Evolutionary conservation across 1,139 yeast genomes (phyloP).

Genomic region (Blastobotrys capitulatus): DNA sequence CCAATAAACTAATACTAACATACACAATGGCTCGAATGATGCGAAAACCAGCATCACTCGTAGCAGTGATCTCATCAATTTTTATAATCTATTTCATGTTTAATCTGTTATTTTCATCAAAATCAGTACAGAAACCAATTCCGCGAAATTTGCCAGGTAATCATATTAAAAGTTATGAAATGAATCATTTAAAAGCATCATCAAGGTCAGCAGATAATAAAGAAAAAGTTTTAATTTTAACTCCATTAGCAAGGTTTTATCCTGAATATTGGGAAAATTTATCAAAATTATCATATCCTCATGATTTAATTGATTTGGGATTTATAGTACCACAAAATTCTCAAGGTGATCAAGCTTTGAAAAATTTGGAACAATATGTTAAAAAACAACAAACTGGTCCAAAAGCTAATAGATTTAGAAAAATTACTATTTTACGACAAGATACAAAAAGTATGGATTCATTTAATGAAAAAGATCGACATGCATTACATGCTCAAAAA

Average conservation of each 20-base stretch:
- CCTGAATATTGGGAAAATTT: slow-evolving; percentile 85
- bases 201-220: slow-evolving; percentile 63
- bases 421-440: slow-evolving; percentile 83
- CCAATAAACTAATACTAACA: not conserved
- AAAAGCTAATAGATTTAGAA: slow-evolving; percentile 58
- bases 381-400: slow-evolving; percentile 58
- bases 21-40: slow-evolving; percentile 9
- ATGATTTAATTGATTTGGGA: slow-evolving; percentile 78
- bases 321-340: slow-evolving; percentile 79
- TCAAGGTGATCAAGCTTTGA: slow-evolving; percentile 76
- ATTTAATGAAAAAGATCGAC: slow-evolving; percentile 69
- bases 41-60: slow-evolving; percentile 12
- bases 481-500: slow-evolving; percentile 69
- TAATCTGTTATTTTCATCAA: slow-evolving; percentile 5
- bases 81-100: slow-evolving; percentile 7
- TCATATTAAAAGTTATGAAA: slow-evolving; percentile 78
- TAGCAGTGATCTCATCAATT: slow-evolving; percentile 6
- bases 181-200: slow-evolving; percentile 68
- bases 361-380: slow-evolving; percentile 64
- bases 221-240: slow-evolving; percentile 76
- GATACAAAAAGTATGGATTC: slow-evolving; percentile 67
- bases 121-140: slow-evolving; percentile 27
- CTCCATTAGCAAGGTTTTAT: slow-evolving; percentile 85
- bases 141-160: slow-evolving; percentile 65
- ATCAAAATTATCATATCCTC: slow-evolving; percentile 70